Conservation (phyloP, 2,329 filamentous ascomycete species). For the Talaromyces sp. region DNA sequence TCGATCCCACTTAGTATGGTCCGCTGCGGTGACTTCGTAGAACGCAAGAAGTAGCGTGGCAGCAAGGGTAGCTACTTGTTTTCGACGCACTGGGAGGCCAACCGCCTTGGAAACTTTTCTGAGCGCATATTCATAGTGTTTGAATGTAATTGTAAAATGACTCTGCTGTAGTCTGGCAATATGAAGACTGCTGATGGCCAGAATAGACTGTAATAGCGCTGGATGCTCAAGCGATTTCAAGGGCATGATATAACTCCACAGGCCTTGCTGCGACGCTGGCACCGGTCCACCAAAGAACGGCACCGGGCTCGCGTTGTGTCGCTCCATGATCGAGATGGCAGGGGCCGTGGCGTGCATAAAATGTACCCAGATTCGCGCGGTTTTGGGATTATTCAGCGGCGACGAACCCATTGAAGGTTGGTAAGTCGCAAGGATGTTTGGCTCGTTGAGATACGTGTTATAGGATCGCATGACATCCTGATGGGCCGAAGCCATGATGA, state of each 20-base stretch:
- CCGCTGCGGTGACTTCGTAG: slow-evolving; percentile 91
- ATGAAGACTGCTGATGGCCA: slow-evolving; percentile 81
- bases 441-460: slow-evolving; percentile 47
- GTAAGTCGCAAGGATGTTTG: slow-evolving; percentile 60
- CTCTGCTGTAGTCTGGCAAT: slow-evolving; percentile 76
- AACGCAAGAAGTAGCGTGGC: slow-evolving; percentile 82
- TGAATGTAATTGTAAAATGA: slow-evolving; percentile 74
- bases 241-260: slow-evolving; percentile 75
- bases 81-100: slow-evolving; percentile 63
- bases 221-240: slow-evolving; percentile 78
- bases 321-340: slow-evolving; percentile 81
- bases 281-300: slow-evolving; percentile 63
- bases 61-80: slow-evolving; percentile 77
- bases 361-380: slow-evolving; percentile 81
- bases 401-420: slow-evolving; percentile 62
- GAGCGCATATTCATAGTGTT: slow-evolving; percentile 86
- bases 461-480: slow-evolving; percentile 49
- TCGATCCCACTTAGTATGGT: slow-evolving; percentile 93
- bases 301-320: slow-evolving; percentile 70
- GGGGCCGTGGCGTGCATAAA: slow-evolving; percentile 88
- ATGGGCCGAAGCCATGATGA: slow-evolving; percentile 45
- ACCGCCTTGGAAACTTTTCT: slow-evolving; percentile 75
- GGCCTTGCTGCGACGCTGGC: slow-evolving; percentile 56
- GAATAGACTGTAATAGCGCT: slow-evolving; percentile 84
- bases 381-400: slow-evolving; percentile 75